phyloP scores from a whole-genome alignment of 768 basidiomycete species.

The Boletellus ananiceps region DNA sequence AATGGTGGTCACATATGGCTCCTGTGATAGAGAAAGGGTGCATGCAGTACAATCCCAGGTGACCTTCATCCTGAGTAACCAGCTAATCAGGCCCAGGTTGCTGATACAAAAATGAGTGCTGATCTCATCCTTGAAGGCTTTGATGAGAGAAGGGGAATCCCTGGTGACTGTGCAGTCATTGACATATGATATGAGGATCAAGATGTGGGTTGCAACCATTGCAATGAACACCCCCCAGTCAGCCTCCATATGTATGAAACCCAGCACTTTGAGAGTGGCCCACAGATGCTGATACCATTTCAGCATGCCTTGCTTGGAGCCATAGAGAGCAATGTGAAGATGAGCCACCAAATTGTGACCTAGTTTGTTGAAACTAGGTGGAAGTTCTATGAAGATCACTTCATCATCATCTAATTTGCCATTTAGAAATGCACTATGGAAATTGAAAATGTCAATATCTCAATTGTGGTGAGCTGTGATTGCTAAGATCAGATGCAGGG shows the following conservation, averaged over 20 bases:
- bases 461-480: conserved; percentile 2
- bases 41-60: neutral
- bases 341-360: neutral
- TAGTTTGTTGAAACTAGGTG: neutral
- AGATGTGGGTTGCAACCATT: neutral
- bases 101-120: neutral
- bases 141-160: neutral
- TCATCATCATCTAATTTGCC: conserved; percentile 4
- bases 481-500: conserved; percentile 14
- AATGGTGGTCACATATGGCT: neutral
- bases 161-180: neutral
- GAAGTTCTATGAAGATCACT: conserved; percentile 7
- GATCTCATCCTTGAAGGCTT: neutral
- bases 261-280: neutral
- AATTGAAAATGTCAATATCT: conserved; percentile 10
- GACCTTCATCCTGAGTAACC: conserved; percentile 3
- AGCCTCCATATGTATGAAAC: neutral
- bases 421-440: conserved; percentile 10
- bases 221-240: conserved; percentile 7
- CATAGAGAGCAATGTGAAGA: neutral
- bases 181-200: neutral
- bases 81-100: neutral
- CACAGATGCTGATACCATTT: conserved; percentile 10
- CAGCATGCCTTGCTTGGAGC: neutral
- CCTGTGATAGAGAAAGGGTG: neutral